Evolutionary conservation across 1,284 basidiomycete genomes (phyloP).

Genomic region (Cutaneotrichosporon sp.): DNA sequence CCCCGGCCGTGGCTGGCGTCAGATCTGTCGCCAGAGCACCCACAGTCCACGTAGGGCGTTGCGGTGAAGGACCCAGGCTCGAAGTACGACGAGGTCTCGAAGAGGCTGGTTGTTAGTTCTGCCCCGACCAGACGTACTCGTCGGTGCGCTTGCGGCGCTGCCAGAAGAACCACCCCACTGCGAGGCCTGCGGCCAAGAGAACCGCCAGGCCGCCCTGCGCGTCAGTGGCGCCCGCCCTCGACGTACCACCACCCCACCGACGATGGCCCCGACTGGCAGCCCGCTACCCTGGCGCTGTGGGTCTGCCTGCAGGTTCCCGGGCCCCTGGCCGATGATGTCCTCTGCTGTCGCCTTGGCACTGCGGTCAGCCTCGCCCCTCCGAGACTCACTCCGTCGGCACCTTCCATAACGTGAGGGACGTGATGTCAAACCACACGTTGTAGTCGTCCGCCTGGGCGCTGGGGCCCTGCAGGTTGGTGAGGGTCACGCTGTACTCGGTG

Average conservation of each 20-base stretch:
- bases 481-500: not conserved
- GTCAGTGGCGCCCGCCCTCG: not conserved
- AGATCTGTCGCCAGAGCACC: not conserved
- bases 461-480: not conserved
- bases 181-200: not conserved
- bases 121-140: not conserved
- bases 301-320: not conserved
- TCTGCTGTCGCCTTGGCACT: not conserved
- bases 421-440: not conserved
- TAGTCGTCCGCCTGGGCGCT: not conserved
- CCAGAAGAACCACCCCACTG: not conserved
- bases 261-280: conserved; percentile 1
- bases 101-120: not conserved
- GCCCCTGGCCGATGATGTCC: not conserved
- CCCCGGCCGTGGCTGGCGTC: not conserved
- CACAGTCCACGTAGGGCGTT: not conserved
- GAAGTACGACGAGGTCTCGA: not conserved
- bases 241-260: conserved; percentile 6
- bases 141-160: not conserved
- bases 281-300: too few species aligned
- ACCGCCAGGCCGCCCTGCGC: not conserved
- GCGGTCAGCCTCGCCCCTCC: not conserved
- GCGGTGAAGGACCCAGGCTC: not conserved
- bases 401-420: conserved; percentile 1
- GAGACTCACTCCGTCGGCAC: not conserved